phyloP scores from a whole-genome alignment of 768 basidiomycete genomes.

The Podaxis pistillaris region DNA sequence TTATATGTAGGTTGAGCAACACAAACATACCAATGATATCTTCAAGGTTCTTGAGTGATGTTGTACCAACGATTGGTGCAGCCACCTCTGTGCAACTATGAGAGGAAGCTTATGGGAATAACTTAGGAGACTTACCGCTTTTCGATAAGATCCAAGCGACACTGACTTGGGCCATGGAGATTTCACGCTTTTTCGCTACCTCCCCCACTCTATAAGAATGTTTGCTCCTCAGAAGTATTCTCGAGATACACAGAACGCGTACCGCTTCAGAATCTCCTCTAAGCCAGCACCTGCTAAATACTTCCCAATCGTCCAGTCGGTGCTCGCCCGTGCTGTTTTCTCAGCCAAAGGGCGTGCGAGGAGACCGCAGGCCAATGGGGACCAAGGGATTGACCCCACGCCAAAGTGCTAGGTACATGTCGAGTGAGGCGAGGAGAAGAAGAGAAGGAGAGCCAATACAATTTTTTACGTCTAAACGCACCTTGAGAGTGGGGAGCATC shows the following conservation, averaged over 20 bases:
- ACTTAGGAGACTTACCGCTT: conserved; percentile 26
- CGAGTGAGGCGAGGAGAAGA: background rate
- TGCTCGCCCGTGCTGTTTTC: conserved; percentile 37
- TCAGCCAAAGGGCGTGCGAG: conserved; percentile 39
- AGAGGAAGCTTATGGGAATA: background rate
- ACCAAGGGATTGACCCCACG: conserved; percentile 60
- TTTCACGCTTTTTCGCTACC: conserved; percentile 48
- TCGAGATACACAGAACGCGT: conserved; percentile 15
- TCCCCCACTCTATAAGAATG: conserved; percentile 43
- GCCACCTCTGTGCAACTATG: conserved; percentile 35
- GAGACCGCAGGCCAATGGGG: conserved; percentile 52
- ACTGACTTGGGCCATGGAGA: conserved; percentile 57
- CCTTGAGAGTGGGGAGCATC: conserved; percentile 61
- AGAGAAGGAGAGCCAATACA: background rate
- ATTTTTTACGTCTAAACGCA: conserved; percentile 14
- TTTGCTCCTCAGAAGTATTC: background rate
- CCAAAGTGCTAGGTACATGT: conserved; percentile 42
- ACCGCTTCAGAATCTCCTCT: conserved; percentile 39
- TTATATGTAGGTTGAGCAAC: background rate
- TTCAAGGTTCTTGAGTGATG: conserved; percentile 47
- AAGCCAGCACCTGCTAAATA: conserved; percentile 26
- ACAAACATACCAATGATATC: conserved; percentile 45
- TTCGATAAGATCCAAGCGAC: conserved; percentile 51
- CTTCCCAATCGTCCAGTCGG: conserved; percentile 32
- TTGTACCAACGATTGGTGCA: conserved; percentile 60